phyloP scores from a whole-genome alignment of 2,329 filamentous ascomycete species.

The Calonectria henricotiae region DNA sequence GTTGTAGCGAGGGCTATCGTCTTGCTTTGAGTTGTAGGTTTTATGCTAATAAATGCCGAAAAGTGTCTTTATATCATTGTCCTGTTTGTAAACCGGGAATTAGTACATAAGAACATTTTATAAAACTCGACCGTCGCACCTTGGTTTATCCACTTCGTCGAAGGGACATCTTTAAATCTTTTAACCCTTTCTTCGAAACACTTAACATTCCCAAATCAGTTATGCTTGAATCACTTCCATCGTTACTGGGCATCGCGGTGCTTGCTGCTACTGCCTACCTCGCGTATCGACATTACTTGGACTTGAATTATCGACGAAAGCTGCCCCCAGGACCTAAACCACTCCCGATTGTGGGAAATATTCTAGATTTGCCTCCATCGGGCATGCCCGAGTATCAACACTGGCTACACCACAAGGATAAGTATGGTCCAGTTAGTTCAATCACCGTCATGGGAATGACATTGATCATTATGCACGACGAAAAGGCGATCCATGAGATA shows the following conservation, averaged over 20 bases:
- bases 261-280: background rate
- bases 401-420: conserved; percentile 1
- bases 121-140: no score
- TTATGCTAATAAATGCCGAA: no score
- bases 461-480: conserved; percentile 7
- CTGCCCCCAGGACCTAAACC: background rate
- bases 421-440: background rate
- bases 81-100: no score
- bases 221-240: background rate
- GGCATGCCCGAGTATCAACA: conserved; percentile 10
- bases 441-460: background rate
- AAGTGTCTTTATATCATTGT: no score
- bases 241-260: background rate
- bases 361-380: background rate
- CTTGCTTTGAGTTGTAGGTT: no score
- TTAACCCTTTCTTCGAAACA: no score
- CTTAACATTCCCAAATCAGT: background rate
- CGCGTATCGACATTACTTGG: background rate
- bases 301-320: background rate
- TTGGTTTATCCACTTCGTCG: no score
- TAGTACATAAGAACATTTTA: no score
- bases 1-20: no score
- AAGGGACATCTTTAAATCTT: no score
- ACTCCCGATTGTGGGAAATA: background rate
- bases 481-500: background rate